Conservation (phyloP, 2,329 filamentous ascomycete species). For the Penicillium sp. region DNA sequence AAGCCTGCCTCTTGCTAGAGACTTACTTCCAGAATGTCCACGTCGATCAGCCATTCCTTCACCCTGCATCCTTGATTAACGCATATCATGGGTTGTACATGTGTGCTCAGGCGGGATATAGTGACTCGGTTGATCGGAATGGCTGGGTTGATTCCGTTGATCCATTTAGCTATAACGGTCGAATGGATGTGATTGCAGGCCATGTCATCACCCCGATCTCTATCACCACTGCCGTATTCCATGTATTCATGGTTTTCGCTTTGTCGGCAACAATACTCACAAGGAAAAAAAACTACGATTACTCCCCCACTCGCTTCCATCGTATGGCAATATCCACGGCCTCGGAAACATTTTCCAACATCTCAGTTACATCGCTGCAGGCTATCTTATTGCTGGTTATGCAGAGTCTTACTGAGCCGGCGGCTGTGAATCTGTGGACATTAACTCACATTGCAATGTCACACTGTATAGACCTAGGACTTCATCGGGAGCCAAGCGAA, state of each 20-base stretch:
- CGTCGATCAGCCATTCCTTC: conserved; percentile 40
- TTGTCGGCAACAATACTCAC: conserved; percentile 45
- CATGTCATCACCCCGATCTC: conserved; percentile 21
- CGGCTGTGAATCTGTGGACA: conserved; percentile 47
- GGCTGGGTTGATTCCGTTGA: conserved; percentile 33
- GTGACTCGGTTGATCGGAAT: conserved; percentile 29
- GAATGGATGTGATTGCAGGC: conserved; percentile 20
- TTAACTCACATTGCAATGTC: conserved; percentile 46
- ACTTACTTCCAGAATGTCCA: conserved; percentile 40
- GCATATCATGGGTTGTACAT: conserved; percentile 36
- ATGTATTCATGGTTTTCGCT: conserved; percentile 47
- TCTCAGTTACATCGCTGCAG: conserved; percentile 44
- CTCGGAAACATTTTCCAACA: conserved; percentile 42
- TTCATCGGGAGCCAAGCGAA: conserved; percentile 42
- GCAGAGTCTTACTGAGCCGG: conserved; percentile 44
- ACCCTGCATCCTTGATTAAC: conserved; percentile 35
- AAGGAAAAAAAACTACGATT: conserved; percentile 43
- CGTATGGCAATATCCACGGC: conserved; percentile 40
- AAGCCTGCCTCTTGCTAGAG: conserved; percentile 32
- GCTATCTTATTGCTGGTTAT: conserved; percentile 39
- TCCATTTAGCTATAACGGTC: conserved; percentile 38
- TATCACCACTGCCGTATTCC: conserved; percentile 34
- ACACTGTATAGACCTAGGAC: conserved; percentile 47
- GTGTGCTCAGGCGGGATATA: conserved; percentile 26
- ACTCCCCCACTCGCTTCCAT: conserved; percentile 44